Evolutionary conservation across 495 filamentous ascomycete genomes (phyloP).

Genomic region (Xylaria grammica): DNA sequence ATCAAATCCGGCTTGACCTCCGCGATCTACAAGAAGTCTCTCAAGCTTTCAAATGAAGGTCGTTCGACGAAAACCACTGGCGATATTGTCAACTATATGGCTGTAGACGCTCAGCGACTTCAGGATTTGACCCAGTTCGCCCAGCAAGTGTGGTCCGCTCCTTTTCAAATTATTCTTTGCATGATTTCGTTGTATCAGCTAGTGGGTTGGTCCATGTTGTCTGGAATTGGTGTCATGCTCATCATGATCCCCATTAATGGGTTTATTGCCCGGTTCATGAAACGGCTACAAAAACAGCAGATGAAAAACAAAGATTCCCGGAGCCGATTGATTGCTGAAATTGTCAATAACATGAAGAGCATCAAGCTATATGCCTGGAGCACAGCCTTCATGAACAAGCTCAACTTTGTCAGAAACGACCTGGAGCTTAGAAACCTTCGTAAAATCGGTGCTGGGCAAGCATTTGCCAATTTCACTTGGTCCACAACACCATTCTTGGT

Average conservation of each 20-base stretch:
- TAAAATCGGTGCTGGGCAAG: constrained; percentile 92
- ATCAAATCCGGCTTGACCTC: constrained; percentile 89
- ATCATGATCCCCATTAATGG: constrained; percentile 98
- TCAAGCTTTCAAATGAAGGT: constrained; percentile 91
- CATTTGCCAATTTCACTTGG: constrained; percentile 97
- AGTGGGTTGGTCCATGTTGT: constrained; percentile 91
- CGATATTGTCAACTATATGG: constrained; percentile 99
- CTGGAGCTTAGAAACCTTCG: constrained; percentile 92
- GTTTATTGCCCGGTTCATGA: constrained; percentile 90
- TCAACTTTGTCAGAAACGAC: constrained; percentile 94
- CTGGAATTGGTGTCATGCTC: constrained; percentile 96
- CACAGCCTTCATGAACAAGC: constrained; percentile 93
- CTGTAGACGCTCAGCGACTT: constrained; percentile 92
- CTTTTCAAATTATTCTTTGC: constrained; percentile 94
- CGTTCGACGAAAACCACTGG: constrained; percentile 89
- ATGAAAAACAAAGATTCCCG: constrained; percentile 99
- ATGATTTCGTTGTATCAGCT: constrained; percentile 95
- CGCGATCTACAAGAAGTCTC: constrained; percentile 88
- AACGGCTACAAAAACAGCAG: constrained; percentile 89
- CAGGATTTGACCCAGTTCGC: constrained; percentile 96
- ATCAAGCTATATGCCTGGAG: constrained; percentile 99
- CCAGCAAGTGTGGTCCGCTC: constrained; percentile 93
- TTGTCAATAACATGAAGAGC: constrained; percentile 98
- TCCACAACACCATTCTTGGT: constrained; percentile 99
- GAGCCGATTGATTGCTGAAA: constrained; percentile 93